These are phyloP conservation scores for Aspergillus flavus DNA, from an alignment of 2,329 filamentous ascomycete genomes.

Conservation along the genomic window DNA sequence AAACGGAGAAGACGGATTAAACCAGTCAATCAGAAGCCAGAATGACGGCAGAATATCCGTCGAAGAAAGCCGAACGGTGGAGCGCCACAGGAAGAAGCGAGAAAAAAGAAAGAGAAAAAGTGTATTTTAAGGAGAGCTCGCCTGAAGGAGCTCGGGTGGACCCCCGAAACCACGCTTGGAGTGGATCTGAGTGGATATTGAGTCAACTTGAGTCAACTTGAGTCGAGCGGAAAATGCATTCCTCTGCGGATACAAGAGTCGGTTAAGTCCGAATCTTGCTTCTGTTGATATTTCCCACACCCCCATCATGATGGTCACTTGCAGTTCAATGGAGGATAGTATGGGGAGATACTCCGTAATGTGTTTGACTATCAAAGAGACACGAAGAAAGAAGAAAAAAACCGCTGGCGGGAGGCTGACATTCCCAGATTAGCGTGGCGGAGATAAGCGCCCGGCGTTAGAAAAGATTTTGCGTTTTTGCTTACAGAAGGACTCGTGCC, in stretches of 20 bases:
- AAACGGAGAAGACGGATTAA: constrained; percentile 14
- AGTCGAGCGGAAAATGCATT: neutral
- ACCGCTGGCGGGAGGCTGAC: too few relatives aligned
- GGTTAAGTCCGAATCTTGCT: neutral
- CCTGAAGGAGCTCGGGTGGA: constrained; percentile 5
- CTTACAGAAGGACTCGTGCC: too few relatives aligned
- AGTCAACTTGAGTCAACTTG: constrained; percentile 6
- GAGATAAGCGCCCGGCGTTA: constrained; percentile 2
- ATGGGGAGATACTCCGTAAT: too few relatives aligned
- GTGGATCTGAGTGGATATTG: neutral
- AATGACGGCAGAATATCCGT: constrained; percentile 8
- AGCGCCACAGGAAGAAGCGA: neutral
- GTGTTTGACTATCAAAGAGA: too few relatives aligned
- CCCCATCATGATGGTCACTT: neutral
- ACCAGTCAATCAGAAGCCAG: constrained; percentile 14
- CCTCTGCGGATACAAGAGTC: neutral
- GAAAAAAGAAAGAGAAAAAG: neutral
- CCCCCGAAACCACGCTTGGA: neutral
- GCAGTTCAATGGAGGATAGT: neutral
- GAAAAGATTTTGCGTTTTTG: neutral
- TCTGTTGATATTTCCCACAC: neutral
- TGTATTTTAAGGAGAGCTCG: neutral
- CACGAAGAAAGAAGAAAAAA: too few relatives aligned
- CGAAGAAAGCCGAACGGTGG: constrained; percentile 9
- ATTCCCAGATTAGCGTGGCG: neutral